A percentile compares a stretch with the other conserved stretches of the same genome.
Conservation (phyloP, 306 rosid species). For the Lotus japonicus region DNA sequence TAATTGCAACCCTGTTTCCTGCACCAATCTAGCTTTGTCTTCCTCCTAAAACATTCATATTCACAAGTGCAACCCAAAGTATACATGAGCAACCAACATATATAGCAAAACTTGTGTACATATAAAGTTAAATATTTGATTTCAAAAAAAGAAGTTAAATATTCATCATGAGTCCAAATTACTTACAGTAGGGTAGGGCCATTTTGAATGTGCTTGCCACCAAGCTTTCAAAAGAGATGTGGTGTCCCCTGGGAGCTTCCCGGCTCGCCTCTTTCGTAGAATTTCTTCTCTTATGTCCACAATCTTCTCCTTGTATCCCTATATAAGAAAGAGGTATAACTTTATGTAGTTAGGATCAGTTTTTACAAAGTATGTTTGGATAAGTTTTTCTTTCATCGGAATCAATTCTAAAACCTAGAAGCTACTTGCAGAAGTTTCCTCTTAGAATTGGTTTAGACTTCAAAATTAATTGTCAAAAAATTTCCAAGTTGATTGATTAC, state of each 20-base stretch:
- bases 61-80: not conserved
- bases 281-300: slow-evolving; percentile 93
- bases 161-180: not conserved
- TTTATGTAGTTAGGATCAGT: too few relatives aligned
- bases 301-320: slow-evolving; percentile 91
- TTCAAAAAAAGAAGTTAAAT: too few relatives aligned
- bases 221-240: slow-evolving; percentile 89
- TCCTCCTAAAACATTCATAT: slow-evolving; percentile 53
- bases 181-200: slow-evolving; percentile 99
- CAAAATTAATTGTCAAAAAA: too few relatives aligned
- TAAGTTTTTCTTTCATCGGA: too few relatives aligned
- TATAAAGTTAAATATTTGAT: not conserved
- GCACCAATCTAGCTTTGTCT: slow-evolving; percentile 85
- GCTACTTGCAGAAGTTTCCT: too few relatives aligned
- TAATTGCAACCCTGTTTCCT: slow-evolving; percentile 89
- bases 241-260: slow-evolving; percentile 97
- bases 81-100: not conserved
- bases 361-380: too few relatives aligned
- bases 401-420: too few relatives aligned
- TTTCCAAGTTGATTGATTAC: slow-evolving; percentile 23
- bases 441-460: too few relatives aligned
- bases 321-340: too few relatives aligned
- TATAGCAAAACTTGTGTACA: not conserved
- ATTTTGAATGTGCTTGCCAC: slow-evolving; percentile 97
- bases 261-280: slow-evolving; percentile 86